Evolutionary conservation across 192 early-diverging fungal genomes (phyloP), one percentile per base, ranked within the genome.

Genomic region (Pilobolus umbonatus): DNA sequence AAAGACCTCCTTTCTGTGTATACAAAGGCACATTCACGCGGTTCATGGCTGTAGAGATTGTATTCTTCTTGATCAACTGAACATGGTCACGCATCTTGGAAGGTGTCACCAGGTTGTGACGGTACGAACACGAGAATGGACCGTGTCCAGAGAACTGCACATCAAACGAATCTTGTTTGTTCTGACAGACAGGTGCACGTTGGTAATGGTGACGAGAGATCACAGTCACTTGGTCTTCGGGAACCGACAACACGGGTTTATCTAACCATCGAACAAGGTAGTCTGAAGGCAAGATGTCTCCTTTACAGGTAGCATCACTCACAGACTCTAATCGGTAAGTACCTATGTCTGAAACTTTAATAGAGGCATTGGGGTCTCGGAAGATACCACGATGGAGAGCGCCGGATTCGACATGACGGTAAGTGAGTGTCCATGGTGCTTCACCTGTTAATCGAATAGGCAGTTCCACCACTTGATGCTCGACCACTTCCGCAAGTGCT

Each of bases 391-490:
- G 52, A 17, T 34, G 29, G 1, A 19, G 38, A 12, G 35, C 28
- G 1, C 39, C 40, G 8, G 31, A 17, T 3, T 65, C 55, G 3
- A 58, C 46, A 57, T 71, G 58, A 21, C 68, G 64, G 36, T 74
- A 77, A 9, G 61, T 38, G 5, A 77, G 29, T 14, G 55, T 30
- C 75, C 75, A 77, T 22, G 72, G 72, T 19, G 58, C 53, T 58
- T 77, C 65, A 5, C 75, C 75, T 29, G 75, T 72, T 17, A 77
- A 42, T 30, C 73, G 72, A 15, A 77, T 43, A 15, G 75, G 75
- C 26, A 77, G 49, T 5, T 49, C 47, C 19, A 63, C 56, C 26
- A n/a, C 29, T 22, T 32, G 12, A 10, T 72, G 72, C 49, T 77
- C 68, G 31, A 60, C 39, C 8, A 74, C 58, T 15, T 45, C 47